Evolutionary conservation across 176 grass and related monocot species (phyloP).

Genomic region (Melocanna baccifera): DNA sequence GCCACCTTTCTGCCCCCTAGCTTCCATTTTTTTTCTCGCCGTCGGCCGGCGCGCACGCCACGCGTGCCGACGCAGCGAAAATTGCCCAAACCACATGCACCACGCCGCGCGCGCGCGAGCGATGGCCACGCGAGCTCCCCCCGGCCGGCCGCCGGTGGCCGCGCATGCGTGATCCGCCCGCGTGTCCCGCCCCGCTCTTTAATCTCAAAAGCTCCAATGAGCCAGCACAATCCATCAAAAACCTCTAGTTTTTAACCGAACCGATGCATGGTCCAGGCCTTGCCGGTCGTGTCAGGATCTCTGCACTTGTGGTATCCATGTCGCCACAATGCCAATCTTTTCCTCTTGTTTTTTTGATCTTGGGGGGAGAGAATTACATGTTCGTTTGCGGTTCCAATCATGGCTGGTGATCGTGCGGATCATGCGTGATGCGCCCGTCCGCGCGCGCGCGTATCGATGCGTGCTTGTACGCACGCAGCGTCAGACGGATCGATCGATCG

Average conservation of each 20-base stretch:
- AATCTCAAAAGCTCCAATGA: background rate
- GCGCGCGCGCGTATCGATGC: background rate
- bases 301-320: background rate
- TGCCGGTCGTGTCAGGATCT: background rate
- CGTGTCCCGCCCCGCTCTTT: background rate
- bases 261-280: background rate
- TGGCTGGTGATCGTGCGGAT: conserved; percentile 28
- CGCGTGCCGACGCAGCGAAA: background rate
- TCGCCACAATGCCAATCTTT: too few species aligned
- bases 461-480: background rate
- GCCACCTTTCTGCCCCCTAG: background rate
- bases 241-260: background rate
- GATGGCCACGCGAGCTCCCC: background rate
- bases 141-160: background rate
- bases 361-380: too few species aligned
- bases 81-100: background rate
- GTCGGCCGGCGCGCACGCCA: background rate
- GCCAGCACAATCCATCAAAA: background rate
- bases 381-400: background rate
- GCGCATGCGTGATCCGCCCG: background rate
- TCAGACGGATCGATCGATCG: background rate
- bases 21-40: background rate
- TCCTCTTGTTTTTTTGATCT: too few species aligned
- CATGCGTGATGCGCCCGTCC: background rate
- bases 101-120: background rate